A percentile compares a stretch with the other conserved stretches of the same genome.
These are phyloP conservation scores for Populus alba DNA, from an alignment of 345 rosid species.

Conservation along the genomic window DNA sequence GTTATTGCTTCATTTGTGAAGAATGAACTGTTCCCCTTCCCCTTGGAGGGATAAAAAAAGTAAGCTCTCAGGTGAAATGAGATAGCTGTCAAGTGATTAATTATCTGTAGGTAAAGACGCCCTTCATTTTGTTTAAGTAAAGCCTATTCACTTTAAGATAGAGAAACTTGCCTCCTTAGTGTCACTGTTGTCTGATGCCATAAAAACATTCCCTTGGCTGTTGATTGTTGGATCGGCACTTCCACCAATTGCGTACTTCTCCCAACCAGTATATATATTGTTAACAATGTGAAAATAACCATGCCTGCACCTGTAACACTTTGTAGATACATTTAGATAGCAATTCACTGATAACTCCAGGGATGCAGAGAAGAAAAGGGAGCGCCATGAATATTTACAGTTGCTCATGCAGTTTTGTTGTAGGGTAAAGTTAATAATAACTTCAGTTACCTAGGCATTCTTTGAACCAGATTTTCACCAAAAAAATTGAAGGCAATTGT, in stretches of 20 bases:
- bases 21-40: background rate
- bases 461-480: conserved; percentile 28
- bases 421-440: background rate
- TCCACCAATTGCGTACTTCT: conserved; percentile 17
- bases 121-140: too few species aligned
- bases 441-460: conserved; percentile 27
- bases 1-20: background rate
- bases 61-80: background rate
- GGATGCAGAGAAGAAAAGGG: background rate
- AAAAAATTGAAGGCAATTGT: conserved; percentile 28
- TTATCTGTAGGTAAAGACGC: background rate
- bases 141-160: background rate
- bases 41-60: background rate
- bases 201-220: conserved; percentile 20
- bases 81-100: background rate
- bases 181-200: conserved; percentile 5
- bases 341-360: background rate
- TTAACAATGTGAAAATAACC: conserved; percentile 24
- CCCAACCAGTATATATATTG: conserved; percentile 18
- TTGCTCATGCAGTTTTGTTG: background rate
- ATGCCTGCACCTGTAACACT: conserved; percentile 18
- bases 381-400: background rate
- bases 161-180: conserved; percentile 13
- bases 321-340: background rate
- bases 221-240: conserved; percentile 23